A percentile compares a stretch with the other conserved stretches of the same genome.
Evolutionary conservation across 495 filamentous ascomycete species (phyloP).

Genomic region (Aspergillus taichungensis): DNA sequence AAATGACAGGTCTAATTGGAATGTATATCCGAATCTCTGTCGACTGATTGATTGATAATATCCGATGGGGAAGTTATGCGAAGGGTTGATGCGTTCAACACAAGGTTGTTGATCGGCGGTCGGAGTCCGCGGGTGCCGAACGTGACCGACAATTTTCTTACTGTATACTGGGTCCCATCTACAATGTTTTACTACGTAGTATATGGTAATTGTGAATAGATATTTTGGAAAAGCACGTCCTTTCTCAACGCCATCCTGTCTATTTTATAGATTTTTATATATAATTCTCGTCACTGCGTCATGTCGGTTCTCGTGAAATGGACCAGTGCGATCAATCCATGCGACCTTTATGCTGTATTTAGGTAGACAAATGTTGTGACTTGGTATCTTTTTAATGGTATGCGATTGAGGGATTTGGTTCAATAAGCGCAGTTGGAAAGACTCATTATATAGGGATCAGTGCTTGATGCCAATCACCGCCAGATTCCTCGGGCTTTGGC

Average conservation of each 20-base stretch:
- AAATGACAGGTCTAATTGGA: not conserved
- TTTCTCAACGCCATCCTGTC: not conserved
- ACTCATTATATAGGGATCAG: constrained; percentile 13
- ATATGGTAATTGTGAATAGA: too few relatives aligned
- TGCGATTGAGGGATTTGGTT: too few relatives aligned
- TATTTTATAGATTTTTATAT: not conserved
- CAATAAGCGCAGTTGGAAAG: too few relatives aligned
- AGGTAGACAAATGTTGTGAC: too few relatives aligned
- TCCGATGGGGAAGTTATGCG: not conserved
- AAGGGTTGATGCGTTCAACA: not conserved
- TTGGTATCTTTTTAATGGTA: too few relatives aligned
- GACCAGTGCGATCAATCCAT: too few relatives aligned
- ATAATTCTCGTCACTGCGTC: too few relatives aligned
- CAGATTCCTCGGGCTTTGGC: constrained; percentile 77
- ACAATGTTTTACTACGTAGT: too few relatives aligned
- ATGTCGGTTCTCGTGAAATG: too few relatives aligned
- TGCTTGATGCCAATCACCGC: constrained; percentile 85
- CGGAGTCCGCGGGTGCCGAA: constrained; percentile 16
- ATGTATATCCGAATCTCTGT: not conserved
- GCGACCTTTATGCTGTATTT: too few relatives aligned
- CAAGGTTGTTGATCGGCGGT: not conserved
- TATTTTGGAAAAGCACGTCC: not conserved
- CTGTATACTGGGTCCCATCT: too few relatives aligned
- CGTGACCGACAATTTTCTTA: not conserved
- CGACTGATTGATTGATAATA: not conserved